Percentiles rank a stretch among this genome's conserved stretches.
Conservation (phyloP, 352 stramenopile species). For the Hyaloperonospora brassicae region DNA sequence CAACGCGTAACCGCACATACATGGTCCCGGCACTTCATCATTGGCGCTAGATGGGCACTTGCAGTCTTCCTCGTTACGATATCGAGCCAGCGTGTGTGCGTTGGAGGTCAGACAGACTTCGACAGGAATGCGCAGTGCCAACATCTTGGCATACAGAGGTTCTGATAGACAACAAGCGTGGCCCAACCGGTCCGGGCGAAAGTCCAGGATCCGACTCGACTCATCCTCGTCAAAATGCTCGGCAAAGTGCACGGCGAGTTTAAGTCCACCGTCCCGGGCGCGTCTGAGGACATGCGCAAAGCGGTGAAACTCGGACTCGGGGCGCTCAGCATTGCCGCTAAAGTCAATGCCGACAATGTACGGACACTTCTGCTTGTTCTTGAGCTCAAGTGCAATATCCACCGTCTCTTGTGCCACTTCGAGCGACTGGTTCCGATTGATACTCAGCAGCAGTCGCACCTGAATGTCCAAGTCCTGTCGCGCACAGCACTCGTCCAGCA, state of each 20-base stretch:
- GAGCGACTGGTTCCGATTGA: constrained; percentile 72
- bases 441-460: constrained; percentile 69
- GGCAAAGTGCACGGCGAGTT: constrained; percentile 88
- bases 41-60: constrained; percentile 27
- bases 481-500: constrained; percentile 54
- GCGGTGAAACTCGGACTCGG: constrained; percentile 74
- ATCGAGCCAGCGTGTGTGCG: constrained; percentile 87
- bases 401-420: constrained; percentile 59
- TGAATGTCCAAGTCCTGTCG: constrained; percentile 54
- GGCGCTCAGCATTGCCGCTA: constrained; percentile 71
- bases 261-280: constrained; percentile 65
- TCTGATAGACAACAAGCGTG: constrained; percentile 85
- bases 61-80: constrained; percentile 35
- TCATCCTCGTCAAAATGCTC: constrained; percentile 86
- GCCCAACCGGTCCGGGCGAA: constrained; percentile 86
- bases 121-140: constrained; percentile 73
- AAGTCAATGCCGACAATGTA: constrained; percentile 83
- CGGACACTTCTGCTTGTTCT: constrained; percentile 29
- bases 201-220: constrained; percentile 74
- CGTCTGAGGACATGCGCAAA: constrained; percentile 73
- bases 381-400: constrained; percentile 44
- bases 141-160: constrained; percentile 59
- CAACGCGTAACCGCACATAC: constrained; percentile 55
- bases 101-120: constrained; percentile 93
- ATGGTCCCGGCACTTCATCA: constrained; percentile 30